Base-by-base conservation (phyloP, 805 yeast species). In the Wickerhamiella sergipiensis region DNA sequence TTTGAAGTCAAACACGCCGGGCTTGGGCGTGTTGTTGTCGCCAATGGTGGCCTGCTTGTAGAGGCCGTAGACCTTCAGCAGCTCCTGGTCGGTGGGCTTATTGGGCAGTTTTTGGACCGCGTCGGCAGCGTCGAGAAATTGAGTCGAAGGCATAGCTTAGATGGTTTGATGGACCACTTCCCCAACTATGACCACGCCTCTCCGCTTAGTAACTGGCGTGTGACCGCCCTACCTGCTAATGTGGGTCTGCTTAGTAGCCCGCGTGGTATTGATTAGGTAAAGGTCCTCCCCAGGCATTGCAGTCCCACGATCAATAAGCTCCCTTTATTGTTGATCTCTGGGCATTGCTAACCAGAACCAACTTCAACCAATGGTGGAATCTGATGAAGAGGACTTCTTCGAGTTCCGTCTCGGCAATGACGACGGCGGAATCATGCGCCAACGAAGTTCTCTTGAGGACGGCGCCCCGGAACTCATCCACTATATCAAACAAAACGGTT, bases 11-110 rank as follows among this genome's bases (percentile, higher is more conserved):
- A 92, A 86, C 53, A 85, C 71, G 56, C 96, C 92, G 50, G 98
- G 98, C 73, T 86, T 85, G 51, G 76, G 73, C 55, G 95, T 84
- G 60, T 65, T 68, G 77, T 87, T 87, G 77, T 92, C 98, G 58
- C 98, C 98, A 52, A 82, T 83, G 36, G 97, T 90, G 61, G 97
- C 95, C 74, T 92, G 98, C 72, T 92, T 92, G 83, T 76, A 92
- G 61, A 92, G 76, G 47, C 90, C 97, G 73, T 92, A 92, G 62
- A 92, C 75, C 67, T 81, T 71, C 64, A 90, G 76, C 64, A 89
- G 74, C 67, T 90, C 97, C 63, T 85, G 94, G 69, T 87, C 90
- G 60, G 71, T 67, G 60, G 97, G 97, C 67, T 83, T 83, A 55
- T 76, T 73, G 55, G 86, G 74, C 58, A 92, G 74, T 60, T 75